Evolutionary conservation across 441 rosid species (phyloP), one percentile per base, ranked within the genome.

Genomic region (Adansonia gregorii): DNA sequence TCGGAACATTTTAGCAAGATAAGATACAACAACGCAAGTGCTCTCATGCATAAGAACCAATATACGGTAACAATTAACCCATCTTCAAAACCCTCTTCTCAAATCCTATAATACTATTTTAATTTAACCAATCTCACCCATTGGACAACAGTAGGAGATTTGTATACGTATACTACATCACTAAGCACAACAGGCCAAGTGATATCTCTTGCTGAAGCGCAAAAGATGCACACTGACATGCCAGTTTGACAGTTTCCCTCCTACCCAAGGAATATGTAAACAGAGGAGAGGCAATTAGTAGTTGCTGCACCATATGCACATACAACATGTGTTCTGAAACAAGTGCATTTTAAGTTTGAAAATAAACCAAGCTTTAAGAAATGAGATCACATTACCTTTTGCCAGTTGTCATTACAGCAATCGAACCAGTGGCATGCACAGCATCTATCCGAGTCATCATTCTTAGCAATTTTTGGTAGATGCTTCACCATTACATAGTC

Each of bases 341-440:
- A 51, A 78, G 24, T 11, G 54, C 46, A 35, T 60, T 35, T 48
- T 61, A 64, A 24, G 27, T 45, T 35, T 20, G 59, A 75, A 41
- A 27, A 74, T 48, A 48, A 63, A 66, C 77, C 60, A 48, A 64
- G 52, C 49, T 41, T 66, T 81, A 41, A 77, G 49, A 70, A 75
- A 85, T 71, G 78, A 82, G 79, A 46, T 74, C 70, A 73, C 80
- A 81, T 85, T 89, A 97, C 99, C 98, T 93, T 97, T 81, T 95
- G 97, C 98, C 98, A 97, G 85, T 89, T 97, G 87, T 94, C 93
- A 84, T 93, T 93, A 83, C 99, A 97, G 86, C 97, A 97, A 90
- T 76, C 81, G 82, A 89, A 89, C 93, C 94, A 92, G 79, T 81
- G 67, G 78, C 98, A 92, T 41, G 89, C 84, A 85, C 95, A 93